A percentile compares a stretch with the other conserved stretches of the same genome.
These are phyloP conservation scores for Citrus hindsii DNA, from an alignment of 345 rosid genomes.

Conservation along the genomic window DNA sequence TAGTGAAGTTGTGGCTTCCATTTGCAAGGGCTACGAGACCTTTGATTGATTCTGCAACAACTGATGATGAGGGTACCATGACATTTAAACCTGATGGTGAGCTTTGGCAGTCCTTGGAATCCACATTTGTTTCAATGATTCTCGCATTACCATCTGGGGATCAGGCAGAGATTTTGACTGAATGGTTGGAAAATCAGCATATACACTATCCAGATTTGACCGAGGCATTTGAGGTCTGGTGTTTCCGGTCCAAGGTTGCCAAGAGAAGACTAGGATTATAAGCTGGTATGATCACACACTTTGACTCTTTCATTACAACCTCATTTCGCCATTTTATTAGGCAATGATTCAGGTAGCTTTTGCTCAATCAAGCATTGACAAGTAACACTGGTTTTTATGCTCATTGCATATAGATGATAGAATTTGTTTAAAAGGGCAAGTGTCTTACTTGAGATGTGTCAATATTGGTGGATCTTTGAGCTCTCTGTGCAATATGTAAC, in stretches of 20 bases:
- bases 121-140: conserved; percentile 66
- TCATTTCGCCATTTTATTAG: conserved; percentile 4
- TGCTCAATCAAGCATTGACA: not conserved
- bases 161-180: conserved; percentile 77
- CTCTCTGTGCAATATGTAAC: not conserved
- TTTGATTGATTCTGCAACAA: conserved; percentile 40
- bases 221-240: conserved; percentile 90
- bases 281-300: conserved; percentile 2
- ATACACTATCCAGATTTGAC: conserved; percentile 76
- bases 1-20: conserved; percentile 86
- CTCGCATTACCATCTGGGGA: conserved; percentile 75
- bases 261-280: conserved; percentile 55
- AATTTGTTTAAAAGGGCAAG: not conserved
- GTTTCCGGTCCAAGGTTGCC: conserved; percentile 77
- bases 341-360: conserved; percentile 15
- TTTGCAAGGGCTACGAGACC: conserved; percentile 68
- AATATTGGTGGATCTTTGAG: not conserved
- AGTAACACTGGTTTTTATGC: not conserved
- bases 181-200: conserved; percentile 63
- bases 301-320: not conserved
- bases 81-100: conserved; percentile 55
- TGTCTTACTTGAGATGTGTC: not conserved
- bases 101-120: conserved; percentile 78
- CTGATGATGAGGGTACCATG: conserved; percentile 27
- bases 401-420: not conserved